Evolutionary conservation across 148 eudicot species (phyloP), one percentile per base, ranked within the genome.

Genomic region (Fagopyrum esculentum): DNA sequence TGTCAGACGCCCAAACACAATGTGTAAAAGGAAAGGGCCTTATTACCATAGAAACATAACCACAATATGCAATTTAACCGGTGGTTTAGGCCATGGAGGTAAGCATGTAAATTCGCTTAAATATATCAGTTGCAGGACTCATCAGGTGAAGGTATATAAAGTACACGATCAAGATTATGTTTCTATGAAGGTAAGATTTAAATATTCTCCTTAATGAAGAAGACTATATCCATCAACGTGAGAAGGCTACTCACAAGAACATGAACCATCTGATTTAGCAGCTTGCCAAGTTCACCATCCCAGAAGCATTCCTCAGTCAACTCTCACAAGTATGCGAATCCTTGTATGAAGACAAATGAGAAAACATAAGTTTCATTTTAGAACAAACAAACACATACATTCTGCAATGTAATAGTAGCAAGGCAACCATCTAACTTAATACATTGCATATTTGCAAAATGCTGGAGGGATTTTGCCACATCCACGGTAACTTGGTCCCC

Each of bases 401-500:
- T n/a, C n/a, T n/a, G n/a, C n/a, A n/a, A n/a, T n/a, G n/a, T n/a
- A n/a, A n/a, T n/a, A 19, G 97, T 87, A 69, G 91, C 93, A 68
- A 80, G 78, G 77, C 97, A 88, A 56, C 97, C 97, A 78, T 93
- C 98, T 74, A 93, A 74, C 63, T 86, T 90, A 73, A 93, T 82
- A 68, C 89, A 89, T 73, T 87, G 95, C 82, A 93, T 73, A 71
- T 79, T 81, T 26, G 97, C 91, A 51, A 91, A 90, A 79, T 82
- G 88, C 75, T 85, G 97, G 83, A 93, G 81, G 78, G 87, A 87
- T 74, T 82, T 83, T 11, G 89, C 97, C 73, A 93, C 80, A 79
- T 61, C 92, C 75, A 77, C 89, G 74, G 91, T 92, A 43, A 93
- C 91, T 97, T 93, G 86, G 82, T 50, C 19, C 69, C 59, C 44